Conservation (phyloP, 148 eudicot genomes). For the Fagopyrum tataricum region DNA sequence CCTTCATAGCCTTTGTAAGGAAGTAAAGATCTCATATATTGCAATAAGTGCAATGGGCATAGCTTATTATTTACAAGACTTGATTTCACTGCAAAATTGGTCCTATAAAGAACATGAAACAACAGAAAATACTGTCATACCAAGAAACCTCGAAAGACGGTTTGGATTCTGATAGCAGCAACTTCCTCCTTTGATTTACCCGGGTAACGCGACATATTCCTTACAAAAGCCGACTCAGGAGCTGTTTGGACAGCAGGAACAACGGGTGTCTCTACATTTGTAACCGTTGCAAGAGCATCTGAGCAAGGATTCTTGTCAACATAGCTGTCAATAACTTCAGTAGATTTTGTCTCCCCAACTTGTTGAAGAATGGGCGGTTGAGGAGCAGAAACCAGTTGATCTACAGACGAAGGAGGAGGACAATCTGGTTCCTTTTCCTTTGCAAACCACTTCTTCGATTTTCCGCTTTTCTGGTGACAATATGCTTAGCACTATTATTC, state of each 20-base stretch:
- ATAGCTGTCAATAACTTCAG: conserved; percentile 37
- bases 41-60: no score
- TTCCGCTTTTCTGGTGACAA: conserved; percentile 28
- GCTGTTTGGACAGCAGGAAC: conserved; percentile 14
- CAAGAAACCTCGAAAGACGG: conserved; percentile 72
- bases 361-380: conserved; percentile 16
- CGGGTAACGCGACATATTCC: conserved; percentile 28
- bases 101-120: neutral
- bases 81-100: neutral
- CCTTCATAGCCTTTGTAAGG: no score
- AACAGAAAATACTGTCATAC: conserved; percentile 23
- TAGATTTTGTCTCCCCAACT: conserved; percentile 32
- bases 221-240: conserved; percentile 69
- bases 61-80: no score
- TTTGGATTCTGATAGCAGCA: conserved; percentile 77
- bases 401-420: conserved; percentile 20
- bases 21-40: no score
- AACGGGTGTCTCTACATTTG: conserved; percentile 66
- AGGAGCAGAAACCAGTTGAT: conserved; percentile 17
- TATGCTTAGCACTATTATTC: neutral
- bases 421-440: conserved; percentile 31
- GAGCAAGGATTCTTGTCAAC: conserved; percentile 60
- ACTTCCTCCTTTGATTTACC: conserved; percentile 69
- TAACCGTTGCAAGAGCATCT: conserved; percentile 68
- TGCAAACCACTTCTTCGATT: conserved; percentile 36